A percentile compares a stretch with the other conserved stretches of the same genome.
phyloP scores from a whole-genome alignment of 2,329 filamentous ascomycete genomes.

The Exophiala dermatitidis region DNA sequence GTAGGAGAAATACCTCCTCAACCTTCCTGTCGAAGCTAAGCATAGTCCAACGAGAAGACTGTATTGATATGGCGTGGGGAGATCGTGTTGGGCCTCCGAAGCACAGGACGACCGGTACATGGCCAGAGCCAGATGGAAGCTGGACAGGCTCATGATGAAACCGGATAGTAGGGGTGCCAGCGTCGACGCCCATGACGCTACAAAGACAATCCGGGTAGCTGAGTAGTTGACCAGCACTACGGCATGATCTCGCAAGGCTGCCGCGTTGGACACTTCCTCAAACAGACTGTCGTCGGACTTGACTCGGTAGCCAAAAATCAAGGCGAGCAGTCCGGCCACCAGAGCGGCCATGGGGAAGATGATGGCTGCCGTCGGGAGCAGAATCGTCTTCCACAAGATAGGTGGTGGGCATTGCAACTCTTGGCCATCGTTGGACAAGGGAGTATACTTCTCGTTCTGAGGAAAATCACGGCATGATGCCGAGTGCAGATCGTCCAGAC shows the following conservation, averaged over 20 bases:
- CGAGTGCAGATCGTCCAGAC: constrained; percentile 3
- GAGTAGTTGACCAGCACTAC: constrained; percentile 26
- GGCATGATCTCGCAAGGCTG: constrained; percentile 8
- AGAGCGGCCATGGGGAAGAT: constrained; percentile 22
- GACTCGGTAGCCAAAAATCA: constrained; percentile 24
- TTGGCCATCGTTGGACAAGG: background rate
- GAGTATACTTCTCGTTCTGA: constrained; percentile 16
- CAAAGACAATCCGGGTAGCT: constrained; percentile 24
- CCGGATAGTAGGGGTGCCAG: constrained; percentile 23
- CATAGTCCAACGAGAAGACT: constrained; percentile 23
- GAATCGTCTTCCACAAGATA: constrained; percentile 16
- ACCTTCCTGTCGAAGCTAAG: constrained; percentile 21
- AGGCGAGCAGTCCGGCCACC: constrained; percentile 17
- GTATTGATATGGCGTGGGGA: constrained; percentile 26
- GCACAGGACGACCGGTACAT: constrained; percentile 16
- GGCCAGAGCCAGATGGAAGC: constrained; percentile 10
- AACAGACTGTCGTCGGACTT: constrained; percentile 15
- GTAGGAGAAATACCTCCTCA: constrained; percentile 22
- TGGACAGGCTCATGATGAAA: constrained; percentile 23
- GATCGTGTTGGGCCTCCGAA: constrained; percentile 7
- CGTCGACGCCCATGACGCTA: constrained; percentile 23
- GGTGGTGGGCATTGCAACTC: constrained; percentile 9
- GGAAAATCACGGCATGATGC: constrained; percentile 8
- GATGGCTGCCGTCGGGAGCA: constrained; percentile 19
- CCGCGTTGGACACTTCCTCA: constrained; percentile 11